These are phyloP conservation scores for Gossypium trilobum DNA, from an alignment of 441 rosid genomes.

Conservation along the genomic window DNA sequence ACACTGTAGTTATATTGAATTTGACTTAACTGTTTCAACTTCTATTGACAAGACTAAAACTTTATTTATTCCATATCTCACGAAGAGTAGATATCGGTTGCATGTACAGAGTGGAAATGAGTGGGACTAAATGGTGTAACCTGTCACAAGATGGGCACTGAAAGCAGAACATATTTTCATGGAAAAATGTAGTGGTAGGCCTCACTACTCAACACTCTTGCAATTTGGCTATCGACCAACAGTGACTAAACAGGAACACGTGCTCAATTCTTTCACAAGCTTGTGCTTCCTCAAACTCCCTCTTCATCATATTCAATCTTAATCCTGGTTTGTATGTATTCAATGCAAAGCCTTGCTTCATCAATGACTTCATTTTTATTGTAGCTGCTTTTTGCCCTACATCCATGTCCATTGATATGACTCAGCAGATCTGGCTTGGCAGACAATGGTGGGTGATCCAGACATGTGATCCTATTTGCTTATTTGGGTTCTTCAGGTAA, in stretches of 20 bases:
- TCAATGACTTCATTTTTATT: background rate
- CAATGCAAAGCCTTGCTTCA: background rate
- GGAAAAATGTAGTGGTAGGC: background rate
- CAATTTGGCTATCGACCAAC: background rate
- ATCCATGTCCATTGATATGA: background rate
- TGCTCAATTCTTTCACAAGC: background rate
- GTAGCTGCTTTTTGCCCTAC: background rate
- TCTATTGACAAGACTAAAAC: too few relatives aligned
- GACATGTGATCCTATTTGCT: background rate
- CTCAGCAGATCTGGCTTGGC: background rate
- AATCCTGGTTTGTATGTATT: background rate
- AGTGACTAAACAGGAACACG: background rate
- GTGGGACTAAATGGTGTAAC: background rate
- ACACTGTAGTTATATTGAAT: too few relatives aligned
- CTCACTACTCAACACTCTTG: background rate
- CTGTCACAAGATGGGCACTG: background rate
- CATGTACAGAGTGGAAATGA: background rate
- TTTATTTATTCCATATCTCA: too few relatives aligned
- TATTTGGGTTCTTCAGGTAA: background rate
- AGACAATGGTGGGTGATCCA: background rate
- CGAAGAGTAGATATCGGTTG: too few relatives aligned
- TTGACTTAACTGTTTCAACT: too few relatives aligned
- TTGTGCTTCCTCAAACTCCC: background rate
- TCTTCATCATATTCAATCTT: too few relatives aligned
- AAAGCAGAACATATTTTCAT: too few relatives aligned